Base-by-base conservation (phyloP, 805 yeast genomes). In the Ascoidea asiatica region DNA sequence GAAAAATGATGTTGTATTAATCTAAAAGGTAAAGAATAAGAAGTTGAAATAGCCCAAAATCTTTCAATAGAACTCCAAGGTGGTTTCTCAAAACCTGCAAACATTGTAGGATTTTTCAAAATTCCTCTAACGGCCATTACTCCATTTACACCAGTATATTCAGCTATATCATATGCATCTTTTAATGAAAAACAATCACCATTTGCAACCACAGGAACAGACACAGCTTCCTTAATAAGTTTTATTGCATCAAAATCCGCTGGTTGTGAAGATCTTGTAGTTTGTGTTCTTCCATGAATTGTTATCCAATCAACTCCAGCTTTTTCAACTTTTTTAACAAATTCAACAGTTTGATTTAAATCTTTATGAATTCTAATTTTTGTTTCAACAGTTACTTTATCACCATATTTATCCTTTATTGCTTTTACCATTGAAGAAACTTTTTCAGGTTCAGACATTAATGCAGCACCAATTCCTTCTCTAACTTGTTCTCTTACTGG, bases 391-490 rank as follows among this genome's bases (percentile, higher is more conserved):
- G 87, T 75, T n/a, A 92, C 67, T 4, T 58, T 59, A 43, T 73
- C 73, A 0, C 94, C 92, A 54, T 80, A 87, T 55, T 72, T 79
- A 1, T 69, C 67, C 56, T 89, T 89, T 21, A 87, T 94, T 1
- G 88, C 86, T 39, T 68, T 63, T 5, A 92, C 95, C 95, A 92
- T 84, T 2, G 72, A 69, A 1, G 89, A 75, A 4, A 92, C 92
- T 42, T 79, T 64, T 36, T 85, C 88, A 1, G 89, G 83, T 50
- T 84, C 79, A 21, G 79, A 69, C 85, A 92, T 89, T 46, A 92
- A 68, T 0, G 97, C 97, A 2, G 97, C 96, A 4, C 98, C 98
- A 15, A 92, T 89, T 20, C 97, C 98, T 59, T 88, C 96, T 39
- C 95, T 70, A 13, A 86, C 84, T 60, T 92, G 97, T 51, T 90